Percentiles rank a stretch among this genome's conserved stretches.
Evolutionary conservation across 1,284 basidiomycete genomes (phyloP).

Genomic region (Schizophyllum amplum): DNA sequence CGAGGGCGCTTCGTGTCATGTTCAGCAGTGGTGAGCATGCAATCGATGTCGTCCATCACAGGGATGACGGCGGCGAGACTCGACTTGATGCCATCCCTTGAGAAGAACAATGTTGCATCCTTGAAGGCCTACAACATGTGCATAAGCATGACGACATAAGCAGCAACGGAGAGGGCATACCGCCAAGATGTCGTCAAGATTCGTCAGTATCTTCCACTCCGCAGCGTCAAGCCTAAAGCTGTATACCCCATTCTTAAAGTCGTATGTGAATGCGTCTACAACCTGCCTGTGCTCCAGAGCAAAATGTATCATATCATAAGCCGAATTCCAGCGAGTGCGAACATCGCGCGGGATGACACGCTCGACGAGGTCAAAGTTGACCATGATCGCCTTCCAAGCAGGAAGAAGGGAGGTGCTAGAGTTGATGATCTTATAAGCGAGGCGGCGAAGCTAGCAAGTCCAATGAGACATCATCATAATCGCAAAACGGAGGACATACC

Average conservation of each 20-base stretch:
- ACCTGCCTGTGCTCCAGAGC: not conserved
- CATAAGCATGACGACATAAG: not conserved
- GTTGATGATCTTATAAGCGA: constrained; percentile 17
- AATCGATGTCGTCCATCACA: constrained; percentile 25
- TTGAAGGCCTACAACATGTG: constrained; percentile 16
- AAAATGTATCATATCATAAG: constrained; percentile 18
- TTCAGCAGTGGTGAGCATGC: constrained; percentile 13
- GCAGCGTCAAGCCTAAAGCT: not conserved
- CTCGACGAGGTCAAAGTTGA: constrained; percentile 4
- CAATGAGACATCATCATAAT: not conserved
- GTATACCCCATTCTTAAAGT: not conserved
- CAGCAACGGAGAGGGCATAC: not conserved
- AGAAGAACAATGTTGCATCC: constrained; percentile 25
- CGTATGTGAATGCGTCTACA: not conserved
- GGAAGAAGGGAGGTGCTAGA: constrained; percentile 19
- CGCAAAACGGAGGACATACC: not conserved
- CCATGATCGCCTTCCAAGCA: constrained; percentile 13
- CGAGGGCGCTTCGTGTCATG: not conserved
- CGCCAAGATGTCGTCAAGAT: not conserved
- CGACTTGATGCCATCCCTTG: constrained; percentile 11
- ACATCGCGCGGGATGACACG: constrained; percentile 19
- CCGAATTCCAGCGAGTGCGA: constrained; percentile 22
- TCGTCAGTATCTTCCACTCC: not conserved
- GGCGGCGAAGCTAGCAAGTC: constrained; percentile 16
- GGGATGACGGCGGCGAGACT: constrained; percentile 24